A percentile compares a stretch with the other conserved stretches of the same genome.
phyloP scores from a whole-genome alignment of 1,139 yeast species.

The Kodamaea suecica region DNA sequence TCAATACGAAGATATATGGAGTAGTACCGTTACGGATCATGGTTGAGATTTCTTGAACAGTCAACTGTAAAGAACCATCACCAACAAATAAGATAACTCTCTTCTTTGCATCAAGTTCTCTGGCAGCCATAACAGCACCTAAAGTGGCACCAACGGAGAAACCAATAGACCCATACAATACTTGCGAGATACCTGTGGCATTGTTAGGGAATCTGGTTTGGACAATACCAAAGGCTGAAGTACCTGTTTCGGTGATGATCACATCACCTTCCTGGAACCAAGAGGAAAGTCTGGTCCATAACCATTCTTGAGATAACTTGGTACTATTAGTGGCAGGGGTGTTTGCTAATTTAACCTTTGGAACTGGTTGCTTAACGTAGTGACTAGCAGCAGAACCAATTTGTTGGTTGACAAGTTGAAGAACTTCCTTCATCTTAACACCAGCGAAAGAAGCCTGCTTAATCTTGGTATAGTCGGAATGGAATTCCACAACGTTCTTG shows the following conservation, averaged over 20 bases:
- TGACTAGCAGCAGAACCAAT: slow-evolving; percentile 9
- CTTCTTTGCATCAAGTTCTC: slow-evolving; percentile 26
- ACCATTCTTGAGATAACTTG: slow-evolving; percentile 66
- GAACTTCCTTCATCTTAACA: slow-evolving; percentile 36
- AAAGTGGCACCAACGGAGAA: slow-evolving; percentile 80
- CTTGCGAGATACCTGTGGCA: slow-evolving; percentile 79
- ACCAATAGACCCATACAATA: slow-evolving; percentile 89
- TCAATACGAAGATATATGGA: slow-evolving; percentile 37
- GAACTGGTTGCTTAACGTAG: slow-evolving; percentile 14
- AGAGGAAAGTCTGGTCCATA: slow-evolving; percentile 73
- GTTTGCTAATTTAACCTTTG: slow-evolving; percentile 11
- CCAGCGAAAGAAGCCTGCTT: slow-evolving; percentile 33
- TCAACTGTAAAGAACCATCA: slow-evolving; percentile 43
- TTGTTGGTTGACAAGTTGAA: slow-evolving; percentile 14
- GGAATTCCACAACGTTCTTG: slow-evolving; percentile 39
- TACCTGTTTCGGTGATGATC: slow-evolving; percentile 83
- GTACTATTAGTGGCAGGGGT: slow-evolving; percentile 27
- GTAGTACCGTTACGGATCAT: slow-evolving; percentile 31
- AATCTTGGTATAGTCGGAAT: slow-evolving; percentile 38
- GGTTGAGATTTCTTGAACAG: slow-evolving; percentile 42
- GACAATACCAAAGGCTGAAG: slow-evolving; percentile 83
- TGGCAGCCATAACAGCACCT: slow-evolving; percentile 82
- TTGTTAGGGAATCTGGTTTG: slow-evolving; percentile 74
- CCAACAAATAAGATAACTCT: slow-evolving; percentile 40
- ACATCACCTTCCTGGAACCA: slow-evolving; percentile 81